phyloP scores from a whole-genome alignment of 2,329 filamentous ascomycete genomes.

The Cercospora sojina region DNA sequence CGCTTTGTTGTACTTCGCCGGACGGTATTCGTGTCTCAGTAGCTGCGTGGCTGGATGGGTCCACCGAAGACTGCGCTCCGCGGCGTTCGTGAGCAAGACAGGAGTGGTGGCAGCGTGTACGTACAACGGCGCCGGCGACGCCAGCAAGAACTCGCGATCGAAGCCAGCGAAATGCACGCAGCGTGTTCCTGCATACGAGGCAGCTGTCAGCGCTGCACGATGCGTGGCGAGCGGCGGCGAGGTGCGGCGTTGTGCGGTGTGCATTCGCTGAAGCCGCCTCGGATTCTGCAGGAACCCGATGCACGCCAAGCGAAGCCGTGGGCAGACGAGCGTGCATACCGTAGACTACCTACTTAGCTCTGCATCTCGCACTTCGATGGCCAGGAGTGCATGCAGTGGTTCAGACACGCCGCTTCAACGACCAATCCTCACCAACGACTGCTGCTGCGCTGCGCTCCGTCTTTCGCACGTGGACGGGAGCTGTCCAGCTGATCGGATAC shows the following conservation, averaged over 20 bases:
- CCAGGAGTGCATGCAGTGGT: conserved; percentile 15
- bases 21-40: background rate
- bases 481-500: background rate
- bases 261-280: background rate
- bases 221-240: conserved; percentile 1
- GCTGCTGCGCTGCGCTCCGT: background rate
- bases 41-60: background rate
- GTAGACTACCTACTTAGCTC: background rate
- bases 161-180: background rate
- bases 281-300: conserved; percentile 7
- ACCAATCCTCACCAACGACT: background rate
- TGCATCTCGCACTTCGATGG: conserved; percentile 6
- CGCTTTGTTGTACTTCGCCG: background rate
- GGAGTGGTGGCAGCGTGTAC: background rate
- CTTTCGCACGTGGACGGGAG: background rate
- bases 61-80: background rate
- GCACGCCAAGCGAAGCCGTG: background rate
- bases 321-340: background rate
- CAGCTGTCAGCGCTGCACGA: background rate
- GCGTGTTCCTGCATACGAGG: conserved; percentile 3
- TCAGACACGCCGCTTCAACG: conserved; percentile 1
- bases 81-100: background rate
- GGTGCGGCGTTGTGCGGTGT: conserved; percentile 1
- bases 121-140: background rate
- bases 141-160: background rate